Evolutionary conservation across 352 stramenopile species (phyloP).

Genomic region (Aphanomyces euteiches): DNA sequence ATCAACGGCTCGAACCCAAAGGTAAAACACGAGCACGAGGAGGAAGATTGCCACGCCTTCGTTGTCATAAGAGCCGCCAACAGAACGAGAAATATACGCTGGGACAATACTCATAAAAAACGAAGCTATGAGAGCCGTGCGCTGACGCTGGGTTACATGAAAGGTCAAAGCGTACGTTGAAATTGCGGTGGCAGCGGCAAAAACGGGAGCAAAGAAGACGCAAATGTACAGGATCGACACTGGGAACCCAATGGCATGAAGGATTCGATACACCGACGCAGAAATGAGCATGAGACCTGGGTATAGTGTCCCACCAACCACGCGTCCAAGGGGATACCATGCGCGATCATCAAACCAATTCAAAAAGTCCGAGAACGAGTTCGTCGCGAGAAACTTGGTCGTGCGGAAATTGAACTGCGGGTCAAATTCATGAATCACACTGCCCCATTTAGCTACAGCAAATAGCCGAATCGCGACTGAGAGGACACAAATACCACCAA

Average conservation of each 20-base stretch:
- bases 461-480: conserved; percentile 89
- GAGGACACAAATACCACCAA: conserved; percentile 84
- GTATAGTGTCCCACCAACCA: conserved; percentile 91
- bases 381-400: conserved; percentile 91
- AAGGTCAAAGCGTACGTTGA: conserved; percentile 86
- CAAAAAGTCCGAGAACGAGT: conserved; percentile 91
- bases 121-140: conserved; percentile 83
- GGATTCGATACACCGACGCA: conserved; percentile 68
- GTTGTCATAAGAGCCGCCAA: conserved; percentile 98
- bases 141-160: conserved; percentile 59
- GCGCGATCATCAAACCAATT: conserved; percentile 98
- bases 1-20: conserved; percentile 88
- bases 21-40: conserved; percentile 96
- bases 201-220: conserved; percentile 87
- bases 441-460: conserved; percentile 88
- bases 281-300: conserved; percentile 89
- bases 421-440: conserved; percentile 90
- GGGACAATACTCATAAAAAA: conserved; percentile 94
- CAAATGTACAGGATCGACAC: conserved; percentile 84
- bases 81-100: conserved; percentile 95
- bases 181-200: conserved; percentile 79
- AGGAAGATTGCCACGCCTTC: conserved; percentile 97
- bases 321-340: conserved; percentile 92
- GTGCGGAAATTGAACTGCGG: conserved; percentile 99
- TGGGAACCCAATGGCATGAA: conserved; percentile 51